phyloP scores from a whole-genome alignment of 208 protist genomes.

The Leishmania martiniquensis region DNA sequence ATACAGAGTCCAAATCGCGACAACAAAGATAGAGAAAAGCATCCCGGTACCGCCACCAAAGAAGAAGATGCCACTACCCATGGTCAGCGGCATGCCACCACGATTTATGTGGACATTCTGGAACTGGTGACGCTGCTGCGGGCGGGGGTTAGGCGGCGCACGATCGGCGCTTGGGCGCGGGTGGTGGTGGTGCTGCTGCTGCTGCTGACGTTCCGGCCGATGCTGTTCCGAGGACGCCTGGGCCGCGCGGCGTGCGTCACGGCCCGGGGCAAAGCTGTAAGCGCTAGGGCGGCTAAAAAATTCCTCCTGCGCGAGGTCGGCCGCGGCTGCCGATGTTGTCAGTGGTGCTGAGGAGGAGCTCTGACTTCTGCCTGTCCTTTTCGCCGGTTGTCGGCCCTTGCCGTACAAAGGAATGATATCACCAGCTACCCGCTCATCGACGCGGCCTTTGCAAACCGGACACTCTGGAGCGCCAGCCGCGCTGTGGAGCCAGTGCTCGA shows the following conservation, averaged over 20 bases:
- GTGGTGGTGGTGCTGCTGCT: conserved; percentile 24
- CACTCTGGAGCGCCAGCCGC: conserved; percentile 51
- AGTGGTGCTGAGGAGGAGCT: background rate
- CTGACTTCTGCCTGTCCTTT: conserved; percentile 7
- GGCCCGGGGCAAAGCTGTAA: conserved; percentile 26
- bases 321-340: background rate
- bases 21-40: conserved; percentile 32
- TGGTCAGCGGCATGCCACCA: conserved; percentile 39
- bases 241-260: background rate
- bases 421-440: conserved; percentile 49
- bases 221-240: conserved; percentile 5
- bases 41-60: conserved; percentile 42
- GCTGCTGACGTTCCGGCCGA: background rate
- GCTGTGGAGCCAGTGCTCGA: conserved; percentile 74
- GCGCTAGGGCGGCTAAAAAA: conserved; percentile 32
- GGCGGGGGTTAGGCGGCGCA: conserved; percentile 50
- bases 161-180: conserved; percentile 49
- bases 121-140: conserved; percentile 11
- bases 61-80: conserved; percentile 58
- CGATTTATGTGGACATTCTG: conserved; percentile 23
- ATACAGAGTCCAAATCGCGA: conserved; percentile 50
- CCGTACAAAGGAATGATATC: conserved; percentile 88
- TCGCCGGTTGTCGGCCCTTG: conserved; percentile 37
- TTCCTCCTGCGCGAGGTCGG: conserved; percentile 14
- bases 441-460: conserved; percentile 80